Base-by-base conservation (phyloP, 2,329 filamentous ascomycete species). In the Ceratocystis alfenasii region DNA sequence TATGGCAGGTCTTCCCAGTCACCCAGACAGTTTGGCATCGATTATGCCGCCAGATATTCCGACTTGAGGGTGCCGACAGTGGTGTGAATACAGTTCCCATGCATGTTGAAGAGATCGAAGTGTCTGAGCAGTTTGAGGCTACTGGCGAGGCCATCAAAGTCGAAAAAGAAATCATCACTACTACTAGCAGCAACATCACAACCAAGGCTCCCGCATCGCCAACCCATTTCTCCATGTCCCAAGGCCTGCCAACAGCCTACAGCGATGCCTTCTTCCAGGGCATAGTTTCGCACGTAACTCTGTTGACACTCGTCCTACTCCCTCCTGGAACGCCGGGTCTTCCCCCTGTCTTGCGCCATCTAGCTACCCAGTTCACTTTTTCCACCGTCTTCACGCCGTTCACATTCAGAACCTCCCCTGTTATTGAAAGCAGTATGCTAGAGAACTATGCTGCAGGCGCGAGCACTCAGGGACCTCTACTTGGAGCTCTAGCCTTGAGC, bases 1-100 rank as follows among this genome's bases (percentile, higher is more conserved):
- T 65, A 1, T 67, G 62, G 66, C 66, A 67, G 46, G n/a, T 67
- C 46, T 67, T 67, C 36, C 66, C 66, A 5, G 5, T 50, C 8
- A 50, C 53, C 6, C 53, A 64, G 20, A n/a, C 4, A 2, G 33
- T 53, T 33, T 50, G 44, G 28, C 65, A 64, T 44, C 36, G 15
- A 22, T 17, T 59, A 6, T 28, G 17, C n/a, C 60, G 41, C 41
- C 36, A 15, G 1, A 4, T 8, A 12, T 4, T 45, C 8, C 17
- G 6, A 8, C 15, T 22, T 5, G 20, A 28, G 25, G 3, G 12
- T 36, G 60, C 20, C 25, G 30, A 6, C 6, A 53, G 8, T 2
- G 17, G 28, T 44, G 36, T 62, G 55, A 20, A 64, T 17, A 15
- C 50, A 20, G 45, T n/a, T 17, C 25, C 61, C 17, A 46, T 50